Conservation (phyloP, 1,284 basidiomycete genomes). For the Filobasidium uniguttulatum region DNA sequence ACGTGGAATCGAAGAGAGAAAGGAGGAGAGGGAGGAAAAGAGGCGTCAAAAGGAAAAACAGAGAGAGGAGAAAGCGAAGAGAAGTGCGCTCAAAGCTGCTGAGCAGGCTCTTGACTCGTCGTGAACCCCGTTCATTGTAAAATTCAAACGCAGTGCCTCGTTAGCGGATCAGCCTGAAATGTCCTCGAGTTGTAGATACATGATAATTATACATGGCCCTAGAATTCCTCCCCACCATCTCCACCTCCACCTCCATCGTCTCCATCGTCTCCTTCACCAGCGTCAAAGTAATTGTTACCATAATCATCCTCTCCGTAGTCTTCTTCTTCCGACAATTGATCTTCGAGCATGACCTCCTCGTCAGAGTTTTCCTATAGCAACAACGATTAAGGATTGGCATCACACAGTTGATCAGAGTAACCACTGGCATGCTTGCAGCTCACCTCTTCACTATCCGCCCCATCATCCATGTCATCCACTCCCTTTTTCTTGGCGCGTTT, state of each 20-base stretch:
- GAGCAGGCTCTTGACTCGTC: no score
- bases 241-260: constrained; percentile 27
- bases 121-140: no score
- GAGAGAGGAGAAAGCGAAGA: constrained; percentile 1
- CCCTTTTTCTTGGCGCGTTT: constrained; percentile 19
- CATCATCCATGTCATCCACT: constrained; percentile 18
- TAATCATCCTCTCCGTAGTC: constrained; percentile 35
- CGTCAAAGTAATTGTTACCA: constrained; percentile 37
- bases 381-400: no score
- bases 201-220: no score
- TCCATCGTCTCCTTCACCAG: constrained; percentile 36
- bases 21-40: constrained; percentile 8
- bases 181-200: no score
- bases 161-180: no score
- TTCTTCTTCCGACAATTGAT: constrained; percentile 26
- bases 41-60: not conserved
- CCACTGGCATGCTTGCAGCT: constrained; percentile 3
- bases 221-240: constrained; percentile 17
- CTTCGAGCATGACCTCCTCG: constrained; percentile 2
- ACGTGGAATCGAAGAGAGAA: constrained; percentile 1
- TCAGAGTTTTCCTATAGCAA: constrained; percentile 2
- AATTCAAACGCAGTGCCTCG: no score
- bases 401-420: no score
- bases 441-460: constrained; percentile 18
- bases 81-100: no score